Base-by-base conservation (phyloP, 148 eudicot genomes). In the Mesembryanthemum crystallinum region DNA sequence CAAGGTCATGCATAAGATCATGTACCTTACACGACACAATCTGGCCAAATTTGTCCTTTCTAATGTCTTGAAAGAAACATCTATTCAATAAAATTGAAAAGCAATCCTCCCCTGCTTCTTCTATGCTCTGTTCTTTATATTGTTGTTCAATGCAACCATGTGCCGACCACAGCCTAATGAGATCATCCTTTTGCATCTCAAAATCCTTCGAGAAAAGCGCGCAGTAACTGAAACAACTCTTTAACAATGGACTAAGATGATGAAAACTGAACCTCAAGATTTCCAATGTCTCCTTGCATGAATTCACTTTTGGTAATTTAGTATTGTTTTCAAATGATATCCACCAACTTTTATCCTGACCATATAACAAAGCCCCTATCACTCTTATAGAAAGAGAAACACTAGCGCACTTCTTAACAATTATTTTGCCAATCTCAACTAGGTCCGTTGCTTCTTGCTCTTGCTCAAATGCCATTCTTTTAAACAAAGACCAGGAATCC, bases 1-100 rank as follows among this genome's bases (percentile, higher is more conserved):
- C 68, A 1, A 64, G 68, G 35, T 64, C 68, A 64, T 64, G 68
- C 25, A 64, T 33, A 13, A 64, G n/a, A 39, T 64, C 68, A 21
- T 64, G n/a, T n/a, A n/a, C n/a, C n/a, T n/a, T n/a, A n/a, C n/a
- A n/a, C n/a, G n/a, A n/a, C n/a, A n/a, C n/a, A n/a, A n/a, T n/a
- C n/a, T n/a, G n/a, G n/a, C n/a, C n/a, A n/a, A n/a, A n/a, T n/a
- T n/a, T n/a, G n/a, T n/a, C n/a, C n/a, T n/a, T n/a, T n/a, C n/a
- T n/a, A n/a, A n/a, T n/a, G n/a, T n/a, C n/a, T n/a, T n/a, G n/a
- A n/a, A n/a, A n/a, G n/a, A n/a, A n/a, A n/a, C n/a, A n/a, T n/a
- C n/a, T n/a, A n/a, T n/a, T n/a, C n/a, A n/a, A n/a, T n/a, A n/a
- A n/a, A n/a, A n/a, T n/a, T n/a, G n/a, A n/a, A n/a, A n/a, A n/a